Evolutionary conservation across 345 rosid genomes (phyloP), one percentile per base, ranked within the genome.

Genomic region (Noccaea bulbosa): DNA sequence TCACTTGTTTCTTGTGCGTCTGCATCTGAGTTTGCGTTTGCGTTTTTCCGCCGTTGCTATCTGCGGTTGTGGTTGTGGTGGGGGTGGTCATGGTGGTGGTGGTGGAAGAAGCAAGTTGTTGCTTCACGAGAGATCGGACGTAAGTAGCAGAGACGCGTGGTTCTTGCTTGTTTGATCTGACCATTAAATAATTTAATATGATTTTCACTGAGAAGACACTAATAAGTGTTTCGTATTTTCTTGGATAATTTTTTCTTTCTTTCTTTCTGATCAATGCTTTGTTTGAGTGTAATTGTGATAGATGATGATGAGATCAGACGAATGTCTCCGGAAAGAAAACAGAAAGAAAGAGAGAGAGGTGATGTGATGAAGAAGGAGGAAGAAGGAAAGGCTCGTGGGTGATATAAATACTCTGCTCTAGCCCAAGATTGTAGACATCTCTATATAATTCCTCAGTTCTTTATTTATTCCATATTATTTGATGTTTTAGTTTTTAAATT

Each of bases 1-100:
- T 83, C 30, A 85, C 97, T 71, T 87, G 95, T 80, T 94, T 94
- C 74, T 88, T 94, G 74, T 85, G 95, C 24, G 81, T 85, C 16
- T 78, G 92, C 45, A 85, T 84, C n/a, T 73, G 86, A 34, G 80
- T 80, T 45, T 79, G 79, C 59, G 77, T 78, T 40, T 78, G 76
- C 51, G 69, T 48, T 41, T 52, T 69, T 71, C 64, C 62, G 78
- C 68, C 20, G 51, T 52, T 79, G 63, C 73, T 76, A 77, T 46
- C 67, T 68, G 65, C 82, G 43, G 59, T 76, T 43, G 65, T 83
- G 43, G 59, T 76, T 43, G 62, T 68, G 70, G 33, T 65, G 52
- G 81, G 76, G 35, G 67, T 84, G 10, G 49, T 65, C 44, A 84
- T 76, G 60, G 76, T 81, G 71, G 72, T 78, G 72, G 83, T 65